Evolutionary conservation across 179 eudicot species (phyloP), one percentile per base, ranked within the genome.

Genomic region (Sideroxylon spinosum): DNA sequence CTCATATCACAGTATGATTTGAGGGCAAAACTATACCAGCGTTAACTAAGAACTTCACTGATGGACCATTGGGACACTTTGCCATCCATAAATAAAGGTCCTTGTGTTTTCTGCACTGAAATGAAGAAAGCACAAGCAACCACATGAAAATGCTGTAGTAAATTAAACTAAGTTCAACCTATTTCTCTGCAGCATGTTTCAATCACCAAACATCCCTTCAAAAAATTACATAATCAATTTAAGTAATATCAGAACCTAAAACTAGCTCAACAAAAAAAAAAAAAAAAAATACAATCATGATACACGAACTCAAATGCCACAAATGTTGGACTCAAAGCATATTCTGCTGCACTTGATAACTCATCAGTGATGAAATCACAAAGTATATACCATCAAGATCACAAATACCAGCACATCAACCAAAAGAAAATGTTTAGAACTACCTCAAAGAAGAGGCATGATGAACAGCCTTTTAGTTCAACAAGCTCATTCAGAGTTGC

Each of bases 391-490:
- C 7, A 71, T 6, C 1, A 19, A 32, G 73, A 69, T 20, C 17
- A 65, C 23, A 70, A 70, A 74, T 57, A n/a, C 48, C 17, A 28
- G 16, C 32, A 49, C 22, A 68, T 68, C 10, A 16, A n/a, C 25
- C 7, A 26, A 49, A 52, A 49, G 7, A 16, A 71, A 2, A 71
- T 22, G 22, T 1, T 11, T 11, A 28, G 55, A 60, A 19, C 50
- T 82, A 95, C 98, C 97, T 95, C 98, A 76, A 95, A 95, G 78
- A 95, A 95, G 81, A 95, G 72, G 82, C 98, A 93, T n/a, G 97
- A 93, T 8, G 97, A 90, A 82, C 98, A 89, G 77, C 91, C 86
- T 82, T 85, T 93, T 2, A 95, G 95, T 83, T 95, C 98, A 76
- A 90, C 98, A 14, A 95, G 97, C 90, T 95, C 98, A 74, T 95